These are phyloP conservation scores for Arachnopeziza araneosa DNA, from an alignment of 2,329 filamentous ascomycete genomes.

Conservation along the genomic window DNA sequence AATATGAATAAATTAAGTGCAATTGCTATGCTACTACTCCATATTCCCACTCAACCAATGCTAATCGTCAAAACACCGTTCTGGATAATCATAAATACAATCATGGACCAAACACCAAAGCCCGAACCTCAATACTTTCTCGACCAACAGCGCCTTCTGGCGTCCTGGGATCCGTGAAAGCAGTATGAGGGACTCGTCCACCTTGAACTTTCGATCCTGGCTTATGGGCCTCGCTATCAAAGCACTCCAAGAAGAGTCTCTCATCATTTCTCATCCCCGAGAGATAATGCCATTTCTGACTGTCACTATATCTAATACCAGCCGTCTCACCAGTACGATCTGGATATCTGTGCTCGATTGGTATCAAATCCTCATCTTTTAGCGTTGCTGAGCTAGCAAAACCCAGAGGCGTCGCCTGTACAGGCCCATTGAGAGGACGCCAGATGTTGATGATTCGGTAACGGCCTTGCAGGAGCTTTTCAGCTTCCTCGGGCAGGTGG, in stretches of 20 bases:
- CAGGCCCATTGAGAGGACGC: conserved; percentile 36
- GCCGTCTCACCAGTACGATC: conserved; percentile 29
- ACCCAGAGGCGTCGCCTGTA: conserved; percentile 26
- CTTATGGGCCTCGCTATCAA: conserved; percentile 38
- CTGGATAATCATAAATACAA: not conserved
- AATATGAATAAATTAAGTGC: too few relatives aligned
- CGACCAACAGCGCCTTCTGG: conserved; percentile 62
- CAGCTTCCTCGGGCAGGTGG: conserved; percentile 58
- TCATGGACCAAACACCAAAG: conserved; percentile 67
- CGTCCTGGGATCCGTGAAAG: conserved; percentile 72
- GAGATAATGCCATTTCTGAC: conserved; percentile 31
- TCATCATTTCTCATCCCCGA: conserved; percentile 31
- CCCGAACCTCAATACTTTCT: conserved; percentile 86
- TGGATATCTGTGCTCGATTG: conserved; percentile 30
- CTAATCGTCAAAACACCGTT: not conserved
- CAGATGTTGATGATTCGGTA: conserved; percentile 88
- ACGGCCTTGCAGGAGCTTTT: conserved; percentile 57
- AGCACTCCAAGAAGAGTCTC: conserved; percentile 31
- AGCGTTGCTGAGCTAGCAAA: conserved; percentile 28
- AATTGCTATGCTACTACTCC: too few relatives aligned
- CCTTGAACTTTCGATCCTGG: conserved; percentile 44
- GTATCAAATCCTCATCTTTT: conserved; percentile 28
- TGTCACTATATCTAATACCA: conserved; percentile 27
- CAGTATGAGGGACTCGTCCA: conserved; percentile 45
- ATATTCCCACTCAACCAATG: too few relatives aligned